Percentiles rank a stretch among this genome's conserved stretches.
Conservation (phyloP, 1,284 basidiomycete species). For the Trichosporon inkin region DNA sequence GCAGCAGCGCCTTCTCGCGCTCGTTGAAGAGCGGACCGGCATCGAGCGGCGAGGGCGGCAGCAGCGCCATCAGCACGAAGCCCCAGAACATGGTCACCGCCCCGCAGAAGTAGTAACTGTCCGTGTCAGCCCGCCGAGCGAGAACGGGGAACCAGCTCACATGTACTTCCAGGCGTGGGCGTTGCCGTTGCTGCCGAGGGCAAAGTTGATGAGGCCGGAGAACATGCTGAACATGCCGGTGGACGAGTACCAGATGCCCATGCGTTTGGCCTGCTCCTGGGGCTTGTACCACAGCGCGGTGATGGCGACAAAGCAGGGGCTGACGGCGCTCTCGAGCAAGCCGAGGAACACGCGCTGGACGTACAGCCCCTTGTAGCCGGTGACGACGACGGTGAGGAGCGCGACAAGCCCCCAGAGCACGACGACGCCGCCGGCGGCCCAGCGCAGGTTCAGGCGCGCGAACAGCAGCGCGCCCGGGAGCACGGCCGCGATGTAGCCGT, state of each 20-base stretch:
- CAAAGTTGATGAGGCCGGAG: constrained; percentile 54
- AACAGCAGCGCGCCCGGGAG: constrained; percentile 53
- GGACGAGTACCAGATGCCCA: constrained; percentile 55
- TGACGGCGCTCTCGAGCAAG: constrained; percentile 51
- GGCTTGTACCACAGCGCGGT: constrained; percentile 55
- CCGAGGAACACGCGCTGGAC: constrained; percentile 55
- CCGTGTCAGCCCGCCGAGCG: background rate
- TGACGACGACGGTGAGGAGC: constrained; percentile 53
- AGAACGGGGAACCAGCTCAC: constrained; percentile 19
- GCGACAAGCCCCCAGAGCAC: constrained; percentile 53
- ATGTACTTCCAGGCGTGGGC: constrained; percentile 54
- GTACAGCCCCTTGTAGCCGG: constrained; percentile 49
- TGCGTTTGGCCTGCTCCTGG: constrained; percentile 44
- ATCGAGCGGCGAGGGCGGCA: constrained; percentile 52
- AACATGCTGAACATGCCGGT: constrained; percentile 52
- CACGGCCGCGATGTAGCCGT: constrained; percentile 52
- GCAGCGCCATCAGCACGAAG: constrained; percentile 47
- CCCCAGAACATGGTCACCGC: constrained; percentile 53
- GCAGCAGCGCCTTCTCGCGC: constrained; percentile 45
- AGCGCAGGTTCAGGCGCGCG: constrained; percentile 51
- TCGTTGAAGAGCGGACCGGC: constrained; percentile 48
- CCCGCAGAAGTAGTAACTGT: constrained; percentile 53
- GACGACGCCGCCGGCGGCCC: constrained; percentile 39
- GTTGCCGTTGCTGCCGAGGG: constrained; percentile 48
- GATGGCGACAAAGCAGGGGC: constrained; percentile 54